These are phyloP conservation scores for Naganishia kalamii DNA, from an alignment of 768 basidiomycete species.

Conservation along the genomic window DNA sequence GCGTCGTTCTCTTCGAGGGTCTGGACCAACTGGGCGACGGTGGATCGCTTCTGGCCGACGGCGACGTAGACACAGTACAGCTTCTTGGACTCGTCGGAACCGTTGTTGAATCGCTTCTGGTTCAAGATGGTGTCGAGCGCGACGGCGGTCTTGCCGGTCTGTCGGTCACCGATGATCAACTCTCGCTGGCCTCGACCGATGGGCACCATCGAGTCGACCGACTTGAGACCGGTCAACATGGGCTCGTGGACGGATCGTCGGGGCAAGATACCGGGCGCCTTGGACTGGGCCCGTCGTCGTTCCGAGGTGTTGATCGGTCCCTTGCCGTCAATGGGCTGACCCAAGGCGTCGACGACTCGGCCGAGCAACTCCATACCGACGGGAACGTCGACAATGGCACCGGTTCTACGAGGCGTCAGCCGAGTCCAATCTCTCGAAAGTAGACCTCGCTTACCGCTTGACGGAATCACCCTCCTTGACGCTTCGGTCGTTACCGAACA, in stretches of 20 bases:
- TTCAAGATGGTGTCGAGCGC: constrained; percentile 99
- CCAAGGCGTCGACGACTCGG: constrained; percentile 98
- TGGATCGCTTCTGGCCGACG: constrained; percentile 98
- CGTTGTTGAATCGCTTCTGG: constrained; percentile 99
- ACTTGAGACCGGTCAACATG: constrained; percentile 99
- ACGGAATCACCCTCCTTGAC: constrained; percentile 99
- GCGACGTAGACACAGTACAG: constrained; percentile 99
- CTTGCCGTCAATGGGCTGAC: constrained; percentile 99
- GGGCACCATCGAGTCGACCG: constrained; percentile 99
- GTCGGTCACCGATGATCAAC: constrained; percentile 99
- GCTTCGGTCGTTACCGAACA: constrained; percentile 76
- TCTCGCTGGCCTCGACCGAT: constrained; percentile 99
- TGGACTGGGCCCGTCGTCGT: constrained; percentile 93
- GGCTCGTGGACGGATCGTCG: constrained; percentile 97
- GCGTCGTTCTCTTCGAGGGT: constrained; percentile 99
- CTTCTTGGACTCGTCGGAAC: constrained; percentile 92
- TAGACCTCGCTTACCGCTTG: constrained; percentile 58
- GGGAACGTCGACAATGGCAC: constrained; percentile 99
- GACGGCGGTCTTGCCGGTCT: constrained; percentile 98
- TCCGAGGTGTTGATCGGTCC: constrained; percentile 89
- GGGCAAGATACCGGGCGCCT: constrained; percentile 98
- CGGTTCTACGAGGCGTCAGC: constrained; percentile 54
- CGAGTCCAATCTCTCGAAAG: neutral
- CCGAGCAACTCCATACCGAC: constrained; percentile 95
- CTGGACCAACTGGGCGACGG: constrained; percentile 98